Evolutionary conservation across 2,329 filamentous ascomycete genomes (phyloP).

Genomic region (Tolypocladium inflatum): DNA sequence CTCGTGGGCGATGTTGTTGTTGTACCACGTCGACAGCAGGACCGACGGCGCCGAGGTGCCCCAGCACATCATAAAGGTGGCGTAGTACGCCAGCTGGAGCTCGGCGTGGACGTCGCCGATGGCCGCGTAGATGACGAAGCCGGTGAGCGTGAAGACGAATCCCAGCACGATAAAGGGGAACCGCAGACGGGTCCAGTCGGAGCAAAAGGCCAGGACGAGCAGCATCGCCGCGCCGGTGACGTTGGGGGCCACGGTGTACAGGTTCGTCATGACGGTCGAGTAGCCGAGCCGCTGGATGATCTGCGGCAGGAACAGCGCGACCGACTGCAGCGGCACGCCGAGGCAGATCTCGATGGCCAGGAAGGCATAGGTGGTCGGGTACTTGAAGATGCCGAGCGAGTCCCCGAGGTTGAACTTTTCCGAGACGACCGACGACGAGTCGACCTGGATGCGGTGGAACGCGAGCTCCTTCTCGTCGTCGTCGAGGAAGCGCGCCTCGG

Average conservation of each 20-base stretch:
- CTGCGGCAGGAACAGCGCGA: conserved; percentile 44
- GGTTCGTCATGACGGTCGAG: conserved; percentile 53
- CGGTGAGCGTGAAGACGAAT: conserved; percentile 64
- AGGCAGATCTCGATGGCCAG: conserved; percentile 47
- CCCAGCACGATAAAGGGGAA: conserved; percentile 68
- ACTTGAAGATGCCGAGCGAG: conserved; percentile 39
- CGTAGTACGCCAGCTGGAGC: conserved; percentile 62
- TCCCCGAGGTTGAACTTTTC: conserved; percentile 43
- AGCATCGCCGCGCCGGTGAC: conserved; percentile 64
- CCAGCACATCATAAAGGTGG: conserved; percentile 77
- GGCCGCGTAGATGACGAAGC: conserved; percentile 69
- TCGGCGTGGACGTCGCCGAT: conserved; percentile 53
- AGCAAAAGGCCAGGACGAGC: conserved; percentile 61
- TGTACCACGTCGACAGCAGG: conserved; percentile 58
- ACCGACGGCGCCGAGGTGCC: conserved; percentile 68
- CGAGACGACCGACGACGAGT: conserved; percentile 55
- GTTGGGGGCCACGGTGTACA: conserved; percentile 76
- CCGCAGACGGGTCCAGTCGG: conserved; percentile 55
- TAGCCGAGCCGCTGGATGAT: conserved; percentile 41
- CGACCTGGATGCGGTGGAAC: conserved; percentile 64
- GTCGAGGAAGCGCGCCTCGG: conserved; percentile 55
- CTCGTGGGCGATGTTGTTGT: conserved; percentile 75
- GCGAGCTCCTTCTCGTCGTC: conserved; percentile 59
- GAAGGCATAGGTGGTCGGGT: conserved; percentile 39
- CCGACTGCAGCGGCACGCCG: conserved; percentile 48